These are phyloP conservation scores for Colletotrichum tamarilloi DNA, from an alignment of 2,329 filamentous ascomycete genomes.

Conservation along the genomic window DNA sequence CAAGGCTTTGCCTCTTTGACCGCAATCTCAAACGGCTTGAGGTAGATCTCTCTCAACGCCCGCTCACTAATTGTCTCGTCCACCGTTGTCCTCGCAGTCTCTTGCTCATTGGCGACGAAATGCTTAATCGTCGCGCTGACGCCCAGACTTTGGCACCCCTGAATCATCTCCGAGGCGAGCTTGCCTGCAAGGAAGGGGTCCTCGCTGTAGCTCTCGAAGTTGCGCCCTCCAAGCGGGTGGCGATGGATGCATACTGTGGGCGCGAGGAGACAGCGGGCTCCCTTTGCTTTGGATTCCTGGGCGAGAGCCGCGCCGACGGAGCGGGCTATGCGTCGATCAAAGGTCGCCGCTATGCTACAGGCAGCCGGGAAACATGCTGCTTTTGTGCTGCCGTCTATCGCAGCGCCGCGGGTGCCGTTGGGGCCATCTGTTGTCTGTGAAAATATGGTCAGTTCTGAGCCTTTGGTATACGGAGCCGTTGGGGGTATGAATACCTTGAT, in stretches of 20 bases:
- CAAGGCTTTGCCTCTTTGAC: constrained; percentile 42
- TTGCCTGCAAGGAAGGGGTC: constrained; percentile 77
- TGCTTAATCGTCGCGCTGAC: constrained; percentile 73
- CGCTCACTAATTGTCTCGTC: constrained; percentile 40
- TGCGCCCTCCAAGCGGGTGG: constrained; percentile 70
- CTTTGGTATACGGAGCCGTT: too few relatives aligned
- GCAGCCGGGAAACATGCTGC: constrained; percentile 70
- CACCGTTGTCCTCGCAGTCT: constrained; percentile 52
- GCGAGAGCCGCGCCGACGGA: constrained; percentile 77
- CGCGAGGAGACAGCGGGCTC: constrained; percentile 74
- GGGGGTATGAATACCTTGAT: constrained; percentile 8
- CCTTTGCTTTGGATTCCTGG: constrained; percentile 77
- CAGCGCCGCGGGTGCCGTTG: constrained; percentile 35
- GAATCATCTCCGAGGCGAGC: constrained; percentile 72
- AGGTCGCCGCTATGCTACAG: constrained; percentile 78
- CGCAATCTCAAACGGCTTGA: constrained; percentile 44
- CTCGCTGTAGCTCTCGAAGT: constrained; percentile 70
- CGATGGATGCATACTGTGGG: constrained; percentile 69
- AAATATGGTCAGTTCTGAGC: too few relatives aligned
- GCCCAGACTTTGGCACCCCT: constrained; percentile 76
- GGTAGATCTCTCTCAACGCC: constrained; percentile 45
- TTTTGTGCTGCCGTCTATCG: constrained; percentile 32
- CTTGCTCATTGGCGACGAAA: constrained; percentile 45
- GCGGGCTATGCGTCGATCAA: constrained; percentile 75
- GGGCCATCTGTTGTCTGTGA: constrained; percentile 32